Evolutionary conservation across 1,139 yeast species (phyloP), one percentile per base, ranked within the genome.

Genomic region (Debaryomycetaceae sp.): DNA sequence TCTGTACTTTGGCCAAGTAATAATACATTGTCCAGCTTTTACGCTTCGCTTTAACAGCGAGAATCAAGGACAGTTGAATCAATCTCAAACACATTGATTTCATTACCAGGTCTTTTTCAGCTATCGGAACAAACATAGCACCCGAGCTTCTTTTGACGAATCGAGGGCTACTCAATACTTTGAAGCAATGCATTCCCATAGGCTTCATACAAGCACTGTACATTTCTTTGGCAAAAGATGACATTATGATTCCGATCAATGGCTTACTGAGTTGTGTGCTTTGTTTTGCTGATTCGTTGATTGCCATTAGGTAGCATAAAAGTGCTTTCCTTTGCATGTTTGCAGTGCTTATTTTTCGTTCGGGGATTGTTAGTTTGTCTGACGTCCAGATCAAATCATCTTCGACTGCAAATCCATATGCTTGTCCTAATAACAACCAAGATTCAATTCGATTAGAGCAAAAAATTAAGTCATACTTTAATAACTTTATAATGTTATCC

Each of bases 331-430:
- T 72, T 59, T 89, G 97, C 4, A 80, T 60, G 14, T 75, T 68
- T 0, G 91, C 90, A 0, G 90, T 84, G 0, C 68, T 62, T 3
- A 68, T 67, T 54, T 86, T 86, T 51, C 84, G 75, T 6, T 86
- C 95, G 0, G 74, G 62, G 0, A 78, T 72, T 34, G 85, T 85
- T 35, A 90, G 65, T 54, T 87, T 87, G 58, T 91, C 97, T 0
- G 97, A 84, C 0, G 93, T 86, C 95, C 96, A 89, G 6, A 89
- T 82, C 45, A 93, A 67, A 52, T 88, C 97, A 61, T 89, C 96
- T 52, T 91, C 98, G 0, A 86, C 96, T 36, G 87, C 68, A 45
- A 73, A 83, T 1, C 91, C 85, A 54, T 80, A 90, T 0, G 95
- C 84, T 59, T 85, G 93, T 0, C 95, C 97, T 17, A 93, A 63